Conservation (phyloP, 306 rosid genomes). For the Quillaja saponaria region DNA sequence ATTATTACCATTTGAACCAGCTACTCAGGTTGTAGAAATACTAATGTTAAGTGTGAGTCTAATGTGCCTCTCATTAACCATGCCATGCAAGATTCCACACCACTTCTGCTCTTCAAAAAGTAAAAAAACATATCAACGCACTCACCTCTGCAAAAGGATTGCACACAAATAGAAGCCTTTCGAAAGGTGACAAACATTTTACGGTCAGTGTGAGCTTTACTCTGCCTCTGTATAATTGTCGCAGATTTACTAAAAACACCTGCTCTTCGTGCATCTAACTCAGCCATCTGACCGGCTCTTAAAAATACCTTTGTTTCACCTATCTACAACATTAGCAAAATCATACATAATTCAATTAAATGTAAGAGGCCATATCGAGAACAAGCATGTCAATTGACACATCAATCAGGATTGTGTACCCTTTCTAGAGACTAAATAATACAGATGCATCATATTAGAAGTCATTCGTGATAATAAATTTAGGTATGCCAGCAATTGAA, state of each 20-base stretch:
- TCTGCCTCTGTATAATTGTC: slow-evolving; percentile 55
- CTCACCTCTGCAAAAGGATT: slow-evolving; percentile 82
- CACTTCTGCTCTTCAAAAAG: slow-evolving; percentile 3
- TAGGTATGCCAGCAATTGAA: slow-evolving; percentile 8
- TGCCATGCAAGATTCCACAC: slow-evolving; percentile 8
- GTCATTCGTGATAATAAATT: slow-evolving; percentile 12
- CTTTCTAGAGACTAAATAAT: slow-evolving; percentile 2
- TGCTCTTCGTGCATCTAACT: slow-evolving; percentile 71
- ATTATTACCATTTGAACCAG: too few relatives aligned
- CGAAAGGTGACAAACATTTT: slow-evolving; percentile 40
- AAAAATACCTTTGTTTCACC: slow-evolving; percentile 78
- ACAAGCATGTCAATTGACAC: slow-evolving; percentile 8
- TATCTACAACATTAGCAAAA: slow-evolving; percentile 54
- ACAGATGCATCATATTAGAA: slow-evolving; percentile 16
- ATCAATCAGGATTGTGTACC: slow-evolving; percentile 19
- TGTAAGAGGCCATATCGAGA: slow-evolving; percentile 21
- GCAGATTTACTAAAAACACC: slow-evolving; percentile 55
- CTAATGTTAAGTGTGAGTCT: not conserved
- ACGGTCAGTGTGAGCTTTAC: slow-evolving; percentile 41
- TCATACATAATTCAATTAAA: slow-evolving; percentile 24
- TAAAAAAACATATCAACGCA: slow-evolving; percentile 18
- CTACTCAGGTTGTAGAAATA: too few relatives aligned
- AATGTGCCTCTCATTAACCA: slow-evolving; percentile 16
- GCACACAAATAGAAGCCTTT: slow-evolving; percentile 54
- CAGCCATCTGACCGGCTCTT: slow-evolving; percentile 91